phyloP scores from a whole-genome alignment of 306 rosid species.

The Oxytropis ochrocephala region DNA sequence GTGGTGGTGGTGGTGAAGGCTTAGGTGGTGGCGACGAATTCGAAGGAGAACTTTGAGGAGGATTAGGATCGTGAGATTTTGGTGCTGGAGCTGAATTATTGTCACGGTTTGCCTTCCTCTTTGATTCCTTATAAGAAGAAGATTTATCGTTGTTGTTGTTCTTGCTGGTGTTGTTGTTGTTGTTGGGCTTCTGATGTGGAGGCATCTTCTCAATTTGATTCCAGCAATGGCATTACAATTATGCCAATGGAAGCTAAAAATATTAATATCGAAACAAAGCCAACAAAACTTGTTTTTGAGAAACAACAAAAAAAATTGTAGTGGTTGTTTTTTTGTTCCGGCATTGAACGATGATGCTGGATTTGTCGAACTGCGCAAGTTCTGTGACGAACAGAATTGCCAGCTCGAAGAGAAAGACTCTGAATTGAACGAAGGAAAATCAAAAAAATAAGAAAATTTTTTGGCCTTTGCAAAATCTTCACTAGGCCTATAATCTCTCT shows the following conservation, averaged over 20 bases:
- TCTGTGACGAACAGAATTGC: conserved; percentile 34
- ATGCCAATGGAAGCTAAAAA: not conserved
- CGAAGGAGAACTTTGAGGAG: not conserved
- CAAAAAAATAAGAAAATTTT: not conserved
- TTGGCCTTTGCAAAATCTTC: not conserved
- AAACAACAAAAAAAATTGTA: not conserved
- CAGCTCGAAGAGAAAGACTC: conserved; percentile 11
- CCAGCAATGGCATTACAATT: too few relatives aligned
- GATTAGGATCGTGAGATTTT: not conserved
- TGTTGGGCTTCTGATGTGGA: too few relatives aligned
- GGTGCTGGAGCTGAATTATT: not conserved
- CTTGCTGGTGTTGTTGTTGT: not conserved
- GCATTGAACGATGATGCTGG: not conserved
- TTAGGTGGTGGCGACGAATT: conserved; percentile 20
- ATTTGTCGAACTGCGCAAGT: conserved; percentile 34
- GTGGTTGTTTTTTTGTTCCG: not conserved
- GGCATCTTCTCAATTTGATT: too few relatives aligned
- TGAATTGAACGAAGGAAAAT: not conserved
- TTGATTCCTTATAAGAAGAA: not conserved
- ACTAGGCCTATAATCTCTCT: conserved; percentile 15
- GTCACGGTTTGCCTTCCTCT: not conserved
- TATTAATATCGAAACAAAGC: not conserved
- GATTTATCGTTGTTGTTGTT: not conserved
- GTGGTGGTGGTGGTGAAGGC: not conserved
- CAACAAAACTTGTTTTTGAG: not conserved